A percentile compares a stretch with the other conserved stretches of the same genome.
Conservation (phyloP, 768 basidiomycete species). For the Flagelloscypha sp. region DNA sequence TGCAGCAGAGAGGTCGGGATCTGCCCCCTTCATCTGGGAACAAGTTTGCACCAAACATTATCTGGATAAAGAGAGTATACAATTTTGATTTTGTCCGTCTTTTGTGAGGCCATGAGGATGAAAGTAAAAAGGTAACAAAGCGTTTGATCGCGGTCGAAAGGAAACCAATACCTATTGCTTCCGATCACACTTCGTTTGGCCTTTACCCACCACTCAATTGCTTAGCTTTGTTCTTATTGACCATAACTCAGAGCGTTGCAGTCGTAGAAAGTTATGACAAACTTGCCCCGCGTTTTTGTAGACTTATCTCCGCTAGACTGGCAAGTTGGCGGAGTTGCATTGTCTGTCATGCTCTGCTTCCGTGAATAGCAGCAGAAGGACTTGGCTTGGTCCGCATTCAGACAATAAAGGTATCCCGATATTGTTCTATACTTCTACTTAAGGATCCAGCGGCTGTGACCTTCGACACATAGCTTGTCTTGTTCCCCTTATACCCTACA, state of each 20-base stretch:
- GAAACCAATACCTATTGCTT: background rate
- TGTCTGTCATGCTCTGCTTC: too few relatives aligned
- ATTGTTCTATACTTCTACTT: slow-evolving; percentile 5
- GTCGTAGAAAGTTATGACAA: too few relatives aligned
- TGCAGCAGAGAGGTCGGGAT: slow-evolving; percentile 75
- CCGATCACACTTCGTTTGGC: slow-evolving; percentile 1
- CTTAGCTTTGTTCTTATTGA: slow-evolving; percentile 7
- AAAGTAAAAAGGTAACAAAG: slow-evolving; percentile 19
- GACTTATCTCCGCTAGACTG: too few relatives aligned
- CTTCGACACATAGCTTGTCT: slow-evolving; percentile 11
- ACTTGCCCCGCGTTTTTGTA: too few relatives aligned
- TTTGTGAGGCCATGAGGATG: slow-evolving; percentile 27
- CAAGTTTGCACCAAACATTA: slow-evolving; percentile 7
- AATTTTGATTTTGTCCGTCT: slow-evolving; percentile 39
- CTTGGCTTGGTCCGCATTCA: slow-evolving; percentile 6
- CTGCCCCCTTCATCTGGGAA: slow-evolving; percentile 75
- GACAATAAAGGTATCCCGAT: background rate
- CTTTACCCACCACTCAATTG: slow-evolving; percentile 2
- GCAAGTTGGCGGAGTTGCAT: too few relatives aligned
- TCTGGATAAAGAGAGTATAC: slow-evolving; percentile 18
- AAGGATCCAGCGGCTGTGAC: slow-evolving; percentile 14
- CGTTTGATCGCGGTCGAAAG: background rate
- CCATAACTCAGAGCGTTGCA: slow-evolving; percentile 8
- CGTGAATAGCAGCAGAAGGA: too few relatives aligned
- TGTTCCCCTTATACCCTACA: slow-evolving; percentile 16